A percentile compares a stretch with the other conserved stretches of the same genome.
Evolutionary conservation across 495 filamentous ascomycete genomes (phyloP).

Genomic region (Penicillium lagena): DNA sequence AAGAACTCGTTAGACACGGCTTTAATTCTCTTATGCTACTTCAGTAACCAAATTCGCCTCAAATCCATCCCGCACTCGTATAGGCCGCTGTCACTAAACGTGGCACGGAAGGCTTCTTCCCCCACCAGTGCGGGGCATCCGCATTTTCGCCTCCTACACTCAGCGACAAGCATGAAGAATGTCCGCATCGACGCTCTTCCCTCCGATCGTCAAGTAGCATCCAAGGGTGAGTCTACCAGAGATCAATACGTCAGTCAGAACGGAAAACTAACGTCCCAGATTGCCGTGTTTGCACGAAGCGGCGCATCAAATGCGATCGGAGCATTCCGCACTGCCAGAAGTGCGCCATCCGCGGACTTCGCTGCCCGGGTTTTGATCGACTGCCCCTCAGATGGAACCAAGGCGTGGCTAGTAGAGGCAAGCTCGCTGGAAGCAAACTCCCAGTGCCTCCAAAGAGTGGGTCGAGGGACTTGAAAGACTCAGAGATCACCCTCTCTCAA

Average conservation of each 20-base stretch:
- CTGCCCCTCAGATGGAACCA: slow-evolving; percentile 10
- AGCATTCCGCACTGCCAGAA: slow-evolving; percentile 12
- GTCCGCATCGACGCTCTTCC: slow-evolving; percentile 12
- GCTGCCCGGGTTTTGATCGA: slow-evolving; percentile 10
- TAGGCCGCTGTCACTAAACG: too few relatives aligned
- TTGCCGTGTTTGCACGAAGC: slow-evolving; percentile 10
- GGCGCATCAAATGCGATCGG: slow-evolving; percentile 18
- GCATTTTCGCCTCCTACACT: too few relatives aligned
- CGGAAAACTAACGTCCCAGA: neutral
- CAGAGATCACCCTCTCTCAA: too few relatives aligned
- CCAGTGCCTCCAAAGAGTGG: neutral
- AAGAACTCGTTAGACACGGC: too few relatives aligned
- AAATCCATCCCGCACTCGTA: too few relatives aligned
- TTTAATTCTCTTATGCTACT: too few relatives aligned
- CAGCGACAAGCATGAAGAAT: slow-evolving; percentile 1
- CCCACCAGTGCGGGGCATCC: too few relatives aligned
- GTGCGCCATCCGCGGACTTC: slow-evolving; percentile 8
- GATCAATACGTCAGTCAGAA: neutral
- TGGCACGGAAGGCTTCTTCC: too few relatives aligned
- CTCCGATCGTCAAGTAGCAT: slow-evolving; percentile 7
- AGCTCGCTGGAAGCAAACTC: slow-evolving; percentile 1
- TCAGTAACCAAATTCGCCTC: too few relatives aligned
- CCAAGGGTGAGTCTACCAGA: slow-evolving; percentile 4
- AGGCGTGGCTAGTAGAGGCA: slow-evolving; percentile 6
- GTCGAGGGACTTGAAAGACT: too few relatives aligned